phyloP scores from a whole-genome alignment of 2,329 filamentous ascomycete genomes.

The Pseudophaeomoniella oleicola region DNA sequence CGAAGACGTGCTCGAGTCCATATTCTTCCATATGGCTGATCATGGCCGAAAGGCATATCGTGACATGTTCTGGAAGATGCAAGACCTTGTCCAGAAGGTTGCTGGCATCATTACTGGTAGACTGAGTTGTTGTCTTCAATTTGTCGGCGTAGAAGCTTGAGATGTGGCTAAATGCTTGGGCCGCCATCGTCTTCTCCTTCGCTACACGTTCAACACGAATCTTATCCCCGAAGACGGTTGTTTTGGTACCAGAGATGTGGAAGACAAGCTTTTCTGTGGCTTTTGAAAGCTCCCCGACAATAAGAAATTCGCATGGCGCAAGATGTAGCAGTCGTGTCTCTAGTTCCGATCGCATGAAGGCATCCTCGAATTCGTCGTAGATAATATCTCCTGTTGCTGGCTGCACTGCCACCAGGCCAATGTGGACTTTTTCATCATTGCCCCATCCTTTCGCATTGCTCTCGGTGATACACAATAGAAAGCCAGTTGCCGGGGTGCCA shows the following conservation, averaged over 20 bases:
- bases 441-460: conserved; percentile 62
- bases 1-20: conserved; percentile 86
- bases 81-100: conserved; percentile 74
- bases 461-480: conserved; percentile 85
- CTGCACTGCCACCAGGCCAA: conserved; percentile 87
- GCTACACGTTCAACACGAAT: conserved; percentile 69
- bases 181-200: conserved; percentile 66
- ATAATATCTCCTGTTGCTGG: conserved; percentile 92
- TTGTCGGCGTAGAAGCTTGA: conserved; percentile 86
- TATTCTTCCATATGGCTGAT: conserved; percentile 87
- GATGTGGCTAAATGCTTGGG: conserved; percentile 76
- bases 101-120: conserved; percentile 41
- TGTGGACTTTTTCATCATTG: conserved; percentile 83
- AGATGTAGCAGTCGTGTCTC: conserved; percentile 93
- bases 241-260: conserved; percentile 77
- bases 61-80: conserved; percentile 70
- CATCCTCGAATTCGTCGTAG: conserved; percentile 90
- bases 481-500: conserved; percentile 55
- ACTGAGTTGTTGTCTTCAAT: conserved; percentile 45
- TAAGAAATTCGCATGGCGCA: conserved; percentile 84
- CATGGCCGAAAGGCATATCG: conserved; percentile 89
- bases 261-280: conserved; percentile 85
- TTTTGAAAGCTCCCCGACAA: conserved; percentile 79
- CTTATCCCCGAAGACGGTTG: conserved; percentile 82
- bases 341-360: conserved; percentile 92